Evolutionary conservation across 2,329 filamentous ascomycete genomes (phyloP), one percentile per base, ranked within the genome.

Genomic region (Phyllosticta capitalensis): DNA sequence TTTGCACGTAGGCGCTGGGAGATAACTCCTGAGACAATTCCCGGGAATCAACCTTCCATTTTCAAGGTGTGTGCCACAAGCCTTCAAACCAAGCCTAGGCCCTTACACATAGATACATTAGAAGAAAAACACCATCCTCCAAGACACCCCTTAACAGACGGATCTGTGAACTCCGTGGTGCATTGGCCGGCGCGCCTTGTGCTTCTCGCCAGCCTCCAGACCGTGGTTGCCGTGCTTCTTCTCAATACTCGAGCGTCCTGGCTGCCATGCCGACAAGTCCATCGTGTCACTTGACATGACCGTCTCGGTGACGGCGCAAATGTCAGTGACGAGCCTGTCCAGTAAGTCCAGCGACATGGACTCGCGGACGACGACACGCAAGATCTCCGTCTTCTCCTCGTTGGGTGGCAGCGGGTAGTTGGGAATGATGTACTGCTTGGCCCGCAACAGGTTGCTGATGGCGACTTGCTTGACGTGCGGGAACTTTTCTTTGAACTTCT

Each of bases 391-490:
- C 57, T 80, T 75, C 17, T 85, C 79, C 67, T 83, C 82, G 51
- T 75, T 76, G 0, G 84, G 84, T 9, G 85, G 85, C 5, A 88
- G 75, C 1, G 83, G 80, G 68, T 88, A 88, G 74, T 88, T 76
- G 79, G 85, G 85, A 60, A 88, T 84, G 61, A 88, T 88, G 75
- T 87, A 88, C 71, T 87, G 83, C 67, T 84, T 84, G 4, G 82
- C 81, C 14, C 85, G 78, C 59, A 88, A 71, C 49, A 88, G 71
- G 19, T 85, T 82, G 57, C 81, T 83, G 14, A 88, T 76, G 5
- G 78, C 79, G 59, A 82, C 83, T 70, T 88, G 86, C 71, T 84
- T 83, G 61, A 88, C 75, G 64, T 85, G 81, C 0, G 83, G 81
- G 68, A 78, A 87, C 51, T 83, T 72, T 61, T 78, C 75, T 67